phyloP scores from a whole-genome alignment of 1,139 yeast genomes.

The Diutina ranongensis region DNA sequence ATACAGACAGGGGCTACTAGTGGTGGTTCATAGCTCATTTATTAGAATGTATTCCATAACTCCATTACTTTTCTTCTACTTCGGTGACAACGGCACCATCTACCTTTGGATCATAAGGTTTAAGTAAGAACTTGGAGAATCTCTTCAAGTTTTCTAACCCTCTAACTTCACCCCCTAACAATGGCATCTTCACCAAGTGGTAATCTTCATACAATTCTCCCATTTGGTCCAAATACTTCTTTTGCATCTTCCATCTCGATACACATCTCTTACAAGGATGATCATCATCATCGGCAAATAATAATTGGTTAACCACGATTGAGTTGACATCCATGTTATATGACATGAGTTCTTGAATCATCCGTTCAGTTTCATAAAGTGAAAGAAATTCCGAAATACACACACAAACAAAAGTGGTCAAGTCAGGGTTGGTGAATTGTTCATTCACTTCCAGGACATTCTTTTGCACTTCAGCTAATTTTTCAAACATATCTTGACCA shows the following conservation, averaged over 20 bases:
- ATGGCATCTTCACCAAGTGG: constrained; percentile 90
- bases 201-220: constrained; percentile 89
- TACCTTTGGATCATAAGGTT: constrained; percentile 58
- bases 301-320: constrained; percentile 85
- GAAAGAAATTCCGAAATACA: constrained; percentile 95
- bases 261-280: constrained; percentile 76
- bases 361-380: constrained; percentile 90
- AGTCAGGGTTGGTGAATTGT: constrained; percentile 91
- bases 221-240: constrained; percentile 88
- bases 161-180: constrained; percentile 86
- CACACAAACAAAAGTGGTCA: constrained; percentile 93
- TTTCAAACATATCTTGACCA: constrained; percentile 63
- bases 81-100: constrained; percentile 54
- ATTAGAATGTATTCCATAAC: background rate
- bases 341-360: constrained; percentile 90
- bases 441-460: constrained; percentile 82
- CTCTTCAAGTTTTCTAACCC: constrained; percentile 76
- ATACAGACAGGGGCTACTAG: too few relatives aligned
- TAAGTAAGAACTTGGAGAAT: constrained; percentile 57
- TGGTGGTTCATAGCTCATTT: background rate
- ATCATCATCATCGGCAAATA: constrained; percentile 69
- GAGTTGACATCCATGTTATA: constrained; percentile 95
- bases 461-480: constrained; percentile 72
- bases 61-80: constrained; percentile 37
- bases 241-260: constrained; percentile 93